These are phyloP conservation scores for Pseudogymnoascus sp. DNA, from an alignment of 2,329 filamentous ascomycete species.

Conservation along the genomic window DNA sequence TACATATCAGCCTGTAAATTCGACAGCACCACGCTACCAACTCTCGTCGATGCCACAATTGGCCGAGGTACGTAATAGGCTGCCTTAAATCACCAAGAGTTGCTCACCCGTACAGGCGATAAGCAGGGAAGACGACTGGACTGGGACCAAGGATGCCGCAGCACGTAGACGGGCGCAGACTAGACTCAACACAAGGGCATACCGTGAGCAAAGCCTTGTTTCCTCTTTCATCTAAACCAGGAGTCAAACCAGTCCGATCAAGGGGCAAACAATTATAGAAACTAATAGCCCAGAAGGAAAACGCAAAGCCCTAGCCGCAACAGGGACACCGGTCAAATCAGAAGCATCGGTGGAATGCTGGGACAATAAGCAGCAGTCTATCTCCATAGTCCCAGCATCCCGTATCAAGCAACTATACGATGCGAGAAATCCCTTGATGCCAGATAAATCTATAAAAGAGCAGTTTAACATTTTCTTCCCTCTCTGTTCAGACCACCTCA, in stretches of 20 bases:
- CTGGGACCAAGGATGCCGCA: conserved; percentile 36
- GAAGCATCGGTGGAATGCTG: conserved; percentile 31
- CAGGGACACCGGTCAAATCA: conserved; percentile 21
- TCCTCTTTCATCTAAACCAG: conserved; percentile 14
- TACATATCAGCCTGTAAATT: conserved; percentile 17
- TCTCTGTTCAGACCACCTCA: conserved; percentile 35
- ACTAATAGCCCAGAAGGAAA: conserved; percentile 27
- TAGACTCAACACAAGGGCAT: conserved; percentile 40
- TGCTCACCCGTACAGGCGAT: conserved; percentile 31
- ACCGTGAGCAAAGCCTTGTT: conserved; percentile 30
- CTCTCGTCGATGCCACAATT: conserved; percentile 32
- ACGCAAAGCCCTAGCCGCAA: conserved; percentile 26
- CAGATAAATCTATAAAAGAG: conserved; percentile 20
- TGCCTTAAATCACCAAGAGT: conserved; percentile 15
- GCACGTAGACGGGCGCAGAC: conserved; percentile 37
- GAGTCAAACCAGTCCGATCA: background rate
- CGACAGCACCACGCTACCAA: conserved; percentile 22
- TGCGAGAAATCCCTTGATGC: conserved; percentile 27
- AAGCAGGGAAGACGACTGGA: conserved; percentile 39
- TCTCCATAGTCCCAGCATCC: conserved; percentile 28
- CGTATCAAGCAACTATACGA: conserved; percentile 29
- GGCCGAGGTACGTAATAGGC: conserved; percentile 29
- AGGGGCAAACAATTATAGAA: conserved; percentile 15
- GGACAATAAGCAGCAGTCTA: conserved; percentile 28
- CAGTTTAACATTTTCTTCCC: conserved; percentile 30